These are phyloP conservation scores for Gynochthodes officinalis DNA, from an alignment of 257 asterid species.

Conservation along the genomic window DNA sequence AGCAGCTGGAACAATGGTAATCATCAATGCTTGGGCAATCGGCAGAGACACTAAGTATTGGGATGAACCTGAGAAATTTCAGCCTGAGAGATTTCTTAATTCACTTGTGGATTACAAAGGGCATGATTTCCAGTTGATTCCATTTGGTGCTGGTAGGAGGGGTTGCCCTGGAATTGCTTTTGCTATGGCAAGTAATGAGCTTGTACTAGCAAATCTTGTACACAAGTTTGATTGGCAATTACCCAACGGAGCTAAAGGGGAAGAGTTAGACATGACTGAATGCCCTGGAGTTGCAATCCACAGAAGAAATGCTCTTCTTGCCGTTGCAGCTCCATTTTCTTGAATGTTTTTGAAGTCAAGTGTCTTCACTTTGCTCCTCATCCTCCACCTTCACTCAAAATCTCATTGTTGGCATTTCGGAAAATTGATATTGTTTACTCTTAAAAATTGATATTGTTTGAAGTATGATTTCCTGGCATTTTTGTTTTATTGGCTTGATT, in stretches of 20 bases:
- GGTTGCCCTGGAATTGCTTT: slow-evolving; percentile 37
- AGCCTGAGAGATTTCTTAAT: slow-evolving; percentile 23
- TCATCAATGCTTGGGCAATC: slow-evolving; percentile 21
- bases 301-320: slow-evolving; percentile 35
- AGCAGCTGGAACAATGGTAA: slow-evolving; percentile 14
- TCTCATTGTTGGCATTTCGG: too few species aligned
- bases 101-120: slow-evolving; percentile 31
- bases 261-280: slow-evolving; percentile 45
- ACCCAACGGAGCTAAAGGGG: slow-evolving; percentile 22
- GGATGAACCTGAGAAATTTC: slow-evolving; percentile 23
- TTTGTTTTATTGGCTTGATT: too few species aligned
- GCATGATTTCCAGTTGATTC: slow-evolving; percentile 35
- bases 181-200: slow-evolving; percentile 25
- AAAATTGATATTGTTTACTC: too few species aligned
- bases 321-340: slow-evolving; percentile 20
- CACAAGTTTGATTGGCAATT: slow-evolving; percentile 37
- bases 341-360: too few species aligned
- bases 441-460: too few species aligned
- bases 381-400: neutral
- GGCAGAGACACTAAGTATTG: slow-evolving; percentile 24
- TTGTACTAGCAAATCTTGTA: slow-evolving; percentile 37
- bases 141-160: slow-evolving; percentile 50
- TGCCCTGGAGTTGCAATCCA: slow-evolving; percentile 23
- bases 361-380: too few species aligned
- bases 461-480: too few species aligned